These are phyloP conservation scores for Gardenia jasminoides DNA, from an alignment of 257 asterid genomes.

Conservation along the genomic window DNA sequence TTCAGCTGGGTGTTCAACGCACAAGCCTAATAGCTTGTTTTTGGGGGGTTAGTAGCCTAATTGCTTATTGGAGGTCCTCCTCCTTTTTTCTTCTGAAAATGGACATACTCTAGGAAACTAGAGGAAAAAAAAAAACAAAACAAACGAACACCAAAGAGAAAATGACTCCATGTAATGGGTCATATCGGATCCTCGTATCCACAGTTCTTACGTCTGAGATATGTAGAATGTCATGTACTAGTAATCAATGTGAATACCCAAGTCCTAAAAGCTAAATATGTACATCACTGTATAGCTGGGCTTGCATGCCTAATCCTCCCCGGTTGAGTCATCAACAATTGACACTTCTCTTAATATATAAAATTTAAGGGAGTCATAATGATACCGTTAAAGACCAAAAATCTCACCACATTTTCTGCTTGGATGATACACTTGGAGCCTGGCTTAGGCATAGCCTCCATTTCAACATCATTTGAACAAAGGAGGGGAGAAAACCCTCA, in stretches of 20 bases:
- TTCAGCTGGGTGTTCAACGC: background rate
- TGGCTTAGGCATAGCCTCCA: background rate
- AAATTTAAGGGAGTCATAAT: background rate
- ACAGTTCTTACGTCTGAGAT: slow-evolving; percentile 3
- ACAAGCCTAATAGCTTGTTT: background rate
- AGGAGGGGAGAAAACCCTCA: background rate
- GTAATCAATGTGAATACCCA: background rate
- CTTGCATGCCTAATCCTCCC: background rate
- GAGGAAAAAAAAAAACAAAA: background rate
- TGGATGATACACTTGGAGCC: slow-evolving; percentile 20
- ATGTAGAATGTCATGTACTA: background rate
- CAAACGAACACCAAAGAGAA: too few relatives aligned
- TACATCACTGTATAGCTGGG: slow-evolving; percentile 9
- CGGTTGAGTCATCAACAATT: slow-evolving; percentile 17
- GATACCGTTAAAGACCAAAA: background rate
- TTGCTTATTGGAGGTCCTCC: too few relatives aligned
- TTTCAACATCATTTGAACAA: background rate
- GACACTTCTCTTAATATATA: slow-evolving; percentile 16
- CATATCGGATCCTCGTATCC: slow-evolving; percentile 5
- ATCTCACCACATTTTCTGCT: background rate
- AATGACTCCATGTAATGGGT: background rate
- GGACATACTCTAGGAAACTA: background rate
- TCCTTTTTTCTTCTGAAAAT: background rate
- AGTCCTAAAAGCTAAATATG: background rate
- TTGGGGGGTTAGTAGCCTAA: too few relatives aligned